phyloP scores from a whole-genome alignment of 306 rosid species.

The Prunus campanulata region DNA sequence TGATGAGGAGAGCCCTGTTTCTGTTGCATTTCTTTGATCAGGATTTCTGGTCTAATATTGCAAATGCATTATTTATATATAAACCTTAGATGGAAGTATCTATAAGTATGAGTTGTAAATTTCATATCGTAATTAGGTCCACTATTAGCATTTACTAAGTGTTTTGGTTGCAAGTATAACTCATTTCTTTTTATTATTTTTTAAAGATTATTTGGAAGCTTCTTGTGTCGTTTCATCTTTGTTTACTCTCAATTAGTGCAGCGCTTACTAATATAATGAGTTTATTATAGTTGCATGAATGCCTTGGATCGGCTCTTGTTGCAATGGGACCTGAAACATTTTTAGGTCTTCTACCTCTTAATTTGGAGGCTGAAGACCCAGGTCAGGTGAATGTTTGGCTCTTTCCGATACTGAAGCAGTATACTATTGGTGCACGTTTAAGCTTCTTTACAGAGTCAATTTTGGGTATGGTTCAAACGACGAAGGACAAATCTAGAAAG shows the following conservation, averaged over 20 bases:
- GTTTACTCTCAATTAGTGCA: neutral
- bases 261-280: neutral
- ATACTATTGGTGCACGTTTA: constrained; percentile 66
- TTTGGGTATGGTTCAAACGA: constrained; percentile 47
- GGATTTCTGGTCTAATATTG: too few relatives aligned
- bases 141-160: too few relatives aligned
- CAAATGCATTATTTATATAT: too few relatives aligned
- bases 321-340: constrained; percentile 86
- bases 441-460: constrained; percentile 58
- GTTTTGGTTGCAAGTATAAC: too few relatives aligned
- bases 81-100: too few relatives aligned
- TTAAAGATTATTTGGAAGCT: neutral
- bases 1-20: too few relatives aligned
- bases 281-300: constrained; percentile 66
- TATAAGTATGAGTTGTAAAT: too few relatives aligned
- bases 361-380: constrained; percentile 68
- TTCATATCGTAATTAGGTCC: too few relatives aligned
- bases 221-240: neutral
- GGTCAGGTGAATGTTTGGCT: constrained; percentile 77
- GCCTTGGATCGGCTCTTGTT: constrained; percentile 84
- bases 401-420: constrained; percentile 82
- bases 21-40: too few relatives aligned
- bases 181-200: neutral
- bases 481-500: constrained; percentile 54
- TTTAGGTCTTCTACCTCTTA: constrained; percentile 67